Evolutionary conservation across 202 grass and related monocot genomes (phyloP).

Genomic region (Cymbopogon flexuosus): DNA sequence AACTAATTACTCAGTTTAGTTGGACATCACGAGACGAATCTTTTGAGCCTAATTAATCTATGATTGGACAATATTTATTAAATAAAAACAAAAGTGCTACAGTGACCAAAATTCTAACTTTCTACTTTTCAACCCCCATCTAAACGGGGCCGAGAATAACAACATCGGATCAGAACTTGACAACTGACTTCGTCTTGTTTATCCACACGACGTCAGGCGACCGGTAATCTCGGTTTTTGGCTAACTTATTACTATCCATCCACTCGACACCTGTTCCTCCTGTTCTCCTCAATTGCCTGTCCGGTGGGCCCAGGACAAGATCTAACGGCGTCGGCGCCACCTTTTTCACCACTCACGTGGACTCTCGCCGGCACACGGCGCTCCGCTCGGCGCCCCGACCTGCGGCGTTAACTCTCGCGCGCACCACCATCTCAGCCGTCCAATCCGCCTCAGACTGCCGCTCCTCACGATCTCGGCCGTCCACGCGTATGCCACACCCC

Average conservation of each 20-base stretch:
- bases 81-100: no score
- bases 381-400: neutral
- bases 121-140: no score
- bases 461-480: neutral
- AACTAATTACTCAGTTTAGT: no score
- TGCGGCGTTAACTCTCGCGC: slow-evolving; percentile 5
- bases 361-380: neutral
- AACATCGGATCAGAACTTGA: neutral
- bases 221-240: neutral
- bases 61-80: no score
- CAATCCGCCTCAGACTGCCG: neutral
- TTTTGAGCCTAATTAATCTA: no score
- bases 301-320: neutral
- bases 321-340: slow-evolving; percentile 26
- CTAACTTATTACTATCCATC: neutral
- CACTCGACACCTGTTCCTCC: neutral
- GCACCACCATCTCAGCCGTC: neutral
- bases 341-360: slow-evolving; percentile 22
- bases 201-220: neutral
- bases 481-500: neutral
- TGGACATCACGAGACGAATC: no score
- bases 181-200: neutral
- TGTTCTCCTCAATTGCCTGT: neutral
- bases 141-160: no score
- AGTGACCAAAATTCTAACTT: no score